Evolutionary conservation across 345 rosid species (phyloP).

Genomic region (Eutrema heterophyllum): DNA sequence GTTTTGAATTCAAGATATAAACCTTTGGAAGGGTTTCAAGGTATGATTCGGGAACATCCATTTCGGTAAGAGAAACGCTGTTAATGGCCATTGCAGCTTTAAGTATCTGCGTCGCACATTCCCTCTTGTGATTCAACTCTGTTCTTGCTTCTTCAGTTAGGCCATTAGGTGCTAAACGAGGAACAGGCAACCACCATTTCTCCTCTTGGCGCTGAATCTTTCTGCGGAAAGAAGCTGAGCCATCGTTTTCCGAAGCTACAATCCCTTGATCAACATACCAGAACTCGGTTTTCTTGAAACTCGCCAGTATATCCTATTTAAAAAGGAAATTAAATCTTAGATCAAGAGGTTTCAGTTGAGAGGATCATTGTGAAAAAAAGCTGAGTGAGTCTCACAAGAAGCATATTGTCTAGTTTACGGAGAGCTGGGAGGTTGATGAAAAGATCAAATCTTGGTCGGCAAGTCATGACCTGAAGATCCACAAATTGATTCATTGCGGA

Average conservation of each 20-base stretch:
- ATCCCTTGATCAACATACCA: slow-evolving; percentile 99
- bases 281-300: slow-evolving; percentile 72
- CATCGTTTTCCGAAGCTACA: slow-evolving; percentile 68
- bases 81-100: slow-evolving; percentile 98
- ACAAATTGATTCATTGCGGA: neutral
- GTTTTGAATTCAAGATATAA: neutral
- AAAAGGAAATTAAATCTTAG: neutral
- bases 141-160: slow-evolving; percentile 73
- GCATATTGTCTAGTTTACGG: slow-evolving; percentile 85
- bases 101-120: slow-evolving; percentile 75
- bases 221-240: slow-evolving; percentile 76
- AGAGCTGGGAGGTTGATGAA: slow-evolving; percentile 89
- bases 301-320: slow-evolving; percentile 67
- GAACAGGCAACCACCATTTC: slow-evolving; percentile 99
- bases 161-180: slow-evolving; percentile 81
- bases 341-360: neutral
- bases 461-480: slow-evolving; percentile 74
- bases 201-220: slow-evolving; percentile 85
- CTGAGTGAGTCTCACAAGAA: slow-evolving; percentile 56
- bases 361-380: neutral
- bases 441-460: slow-evolving; percentile 84
- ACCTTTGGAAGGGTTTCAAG: slow-evolving; percentile 93
- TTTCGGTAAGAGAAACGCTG: slow-evolving; percentile 58
- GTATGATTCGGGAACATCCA: slow-evolving; percentile 90
- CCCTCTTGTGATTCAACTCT: slow-evolving; percentile 68